Conservation (phyloP, 2,329 filamentous ascomycete species). For the Penicillium sp. region DNA sequence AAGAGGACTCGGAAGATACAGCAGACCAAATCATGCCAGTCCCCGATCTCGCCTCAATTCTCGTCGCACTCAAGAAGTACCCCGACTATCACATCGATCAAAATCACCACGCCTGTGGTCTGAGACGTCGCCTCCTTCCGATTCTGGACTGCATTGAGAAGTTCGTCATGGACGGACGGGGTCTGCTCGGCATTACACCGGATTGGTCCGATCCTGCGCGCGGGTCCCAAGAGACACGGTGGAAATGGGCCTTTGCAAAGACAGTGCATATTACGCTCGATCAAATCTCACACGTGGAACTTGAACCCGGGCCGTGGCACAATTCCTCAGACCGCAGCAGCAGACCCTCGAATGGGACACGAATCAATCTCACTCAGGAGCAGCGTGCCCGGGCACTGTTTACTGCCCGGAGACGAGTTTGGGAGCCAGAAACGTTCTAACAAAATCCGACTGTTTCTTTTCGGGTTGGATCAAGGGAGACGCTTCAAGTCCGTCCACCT, state of each 20-base stretch:
- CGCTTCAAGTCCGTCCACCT: no score
- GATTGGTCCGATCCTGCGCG: conserved; percentile 6
- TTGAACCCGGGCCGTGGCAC: neutral
- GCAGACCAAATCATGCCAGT: conserved; percentile 1
- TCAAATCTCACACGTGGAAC: conserved; percentile 19
- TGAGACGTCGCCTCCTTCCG: conserved; percentile 36
- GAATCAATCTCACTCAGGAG: conserved; percentile 5
- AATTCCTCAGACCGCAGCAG: neutral
- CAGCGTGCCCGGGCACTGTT: conserved; percentile 32
- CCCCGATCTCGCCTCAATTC: conserved; percentile 29
- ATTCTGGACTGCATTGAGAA: conserved; percentile 35
- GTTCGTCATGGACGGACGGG: conserved; percentile 29
- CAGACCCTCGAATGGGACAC: no score
- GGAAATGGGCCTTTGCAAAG: conserved; percentile 12
- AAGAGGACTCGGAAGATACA: conserved; percentile 5
- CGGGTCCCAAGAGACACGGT: neutral
- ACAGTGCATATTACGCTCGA: conserved; percentile 24
- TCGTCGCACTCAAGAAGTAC: conserved; percentile 35
- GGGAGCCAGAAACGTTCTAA: conserved; percentile 24
- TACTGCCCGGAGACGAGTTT: conserved; percentile 31
- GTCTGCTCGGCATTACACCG: conserved; percentile 26
- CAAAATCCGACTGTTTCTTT: no score
- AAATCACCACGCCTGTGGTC: conserved; percentile 38
- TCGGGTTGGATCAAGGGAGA: no score
- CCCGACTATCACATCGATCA: conserved; percentile 41